A percentile compares a stretch with the other conserved stretches of the same genome.
Conservation (phyloP, 306 rosid species). For the Astragalus glycyphyllos region DNA sequence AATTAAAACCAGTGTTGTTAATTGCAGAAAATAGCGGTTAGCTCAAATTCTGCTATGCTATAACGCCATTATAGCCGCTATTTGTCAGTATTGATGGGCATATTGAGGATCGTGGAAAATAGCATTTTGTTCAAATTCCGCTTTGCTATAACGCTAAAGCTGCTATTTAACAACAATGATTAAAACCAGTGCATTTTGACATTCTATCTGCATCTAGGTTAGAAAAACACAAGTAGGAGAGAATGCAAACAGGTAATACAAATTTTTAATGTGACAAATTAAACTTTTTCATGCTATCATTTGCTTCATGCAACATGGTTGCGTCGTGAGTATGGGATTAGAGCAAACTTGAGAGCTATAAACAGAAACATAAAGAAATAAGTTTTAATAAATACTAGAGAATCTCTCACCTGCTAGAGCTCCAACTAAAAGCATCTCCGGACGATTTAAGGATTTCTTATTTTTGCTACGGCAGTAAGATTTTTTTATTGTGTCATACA, state of each 20-base stretch:
- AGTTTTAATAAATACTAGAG: constrained; percentile 19
- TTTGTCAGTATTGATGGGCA: too few relatives aligned
- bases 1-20: too few relatives aligned
- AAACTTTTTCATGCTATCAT: constrained; percentile 12
- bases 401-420: constrained; percentile 79
- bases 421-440: constrained; percentile 88
- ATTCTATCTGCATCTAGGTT: neutral
- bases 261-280: neutral
- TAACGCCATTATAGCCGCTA: too few relatives aligned
- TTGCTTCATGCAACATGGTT: constrained; percentile 9
- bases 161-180: too few relatives aligned
- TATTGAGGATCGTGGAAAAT: too few relatives aligned
- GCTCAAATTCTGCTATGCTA: too few relatives aligned
- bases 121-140: too few relatives aligned
- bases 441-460: constrained; percentile 75
- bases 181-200: constrained; percentile 2
- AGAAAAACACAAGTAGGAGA: constrained; percentile 12
- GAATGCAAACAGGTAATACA: constrained; percentile 20
- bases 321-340: neutral
- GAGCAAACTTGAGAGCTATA: constrained; percentile 1
- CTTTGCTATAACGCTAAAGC: too few relatives aligned
- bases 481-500: constrained; percentile 89
- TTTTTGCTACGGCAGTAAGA: constrained; percentile 74
- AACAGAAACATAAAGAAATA: neutral
- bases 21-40: too few relatives aligned